A percentile compares a stretch with the other conserved stretches of the same genome.
These are phyloP conservation scores for Vitellaria paradoxa DNA, from an alignment of 179 eudicot genomes.

Conservation along the genomic window DNA sequence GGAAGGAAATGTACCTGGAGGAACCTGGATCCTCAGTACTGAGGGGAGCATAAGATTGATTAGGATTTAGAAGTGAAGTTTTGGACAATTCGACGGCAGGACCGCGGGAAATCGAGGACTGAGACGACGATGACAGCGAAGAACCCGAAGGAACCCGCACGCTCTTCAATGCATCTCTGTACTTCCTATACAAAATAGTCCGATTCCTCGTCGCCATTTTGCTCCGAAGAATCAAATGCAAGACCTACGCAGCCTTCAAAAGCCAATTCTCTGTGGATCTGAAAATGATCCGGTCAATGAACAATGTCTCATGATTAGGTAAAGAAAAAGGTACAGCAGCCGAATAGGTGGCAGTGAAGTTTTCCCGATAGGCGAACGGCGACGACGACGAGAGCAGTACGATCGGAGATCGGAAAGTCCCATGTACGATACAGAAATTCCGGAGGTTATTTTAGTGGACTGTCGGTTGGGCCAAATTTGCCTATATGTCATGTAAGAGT, in stretches of 20 bases:
- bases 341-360: neutral
- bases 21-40: constrained; percentile 71
- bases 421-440: neutral
- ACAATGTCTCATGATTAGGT: neutral
- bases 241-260: neutral
- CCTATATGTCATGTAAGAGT: no score
- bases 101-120: constrained; percentile 35
- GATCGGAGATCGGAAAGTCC: constrained; percentile 2
- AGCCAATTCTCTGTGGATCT: constrained; percentile 7
- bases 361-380: neutral
- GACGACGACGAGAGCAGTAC: neutral
- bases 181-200: constrained; percentile 55
- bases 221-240: neutral
- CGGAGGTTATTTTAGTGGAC: no score
- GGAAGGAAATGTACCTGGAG: constrained; percentile 38
- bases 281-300: neutral
- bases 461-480: no score
- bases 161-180: constrained; percentile 71
- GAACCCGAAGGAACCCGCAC: constrained; percentile 49
- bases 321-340: neutral
- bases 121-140: constrained; percentile 15
- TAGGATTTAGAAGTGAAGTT: constrained; percentile 53
- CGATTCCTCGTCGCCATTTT: constrained; percentile 71
- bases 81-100: constrained; percentile 62
- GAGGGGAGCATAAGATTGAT: constrained; percentile 65